Percentiles rank a stretch among this genome's conserved stretches.
phyloP scores from a whole-genome alignment of 129 eudicot species.

The Centrapalus pauciflorus region DNA sequence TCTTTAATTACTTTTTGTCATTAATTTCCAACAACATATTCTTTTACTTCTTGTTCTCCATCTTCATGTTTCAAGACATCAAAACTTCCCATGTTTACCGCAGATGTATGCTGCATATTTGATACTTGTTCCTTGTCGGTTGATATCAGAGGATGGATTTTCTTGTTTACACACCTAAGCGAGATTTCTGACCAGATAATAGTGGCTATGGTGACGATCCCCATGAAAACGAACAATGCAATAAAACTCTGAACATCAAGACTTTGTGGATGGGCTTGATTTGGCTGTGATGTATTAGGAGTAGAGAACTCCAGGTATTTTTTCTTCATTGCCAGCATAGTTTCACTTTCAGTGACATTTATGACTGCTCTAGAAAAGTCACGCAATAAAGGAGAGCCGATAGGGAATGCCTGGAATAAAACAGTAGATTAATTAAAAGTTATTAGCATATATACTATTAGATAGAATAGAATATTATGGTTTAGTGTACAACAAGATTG shows the following conservation, averaged over 20 bases:
- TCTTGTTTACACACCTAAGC: background rate
- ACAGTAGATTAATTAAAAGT: no score
- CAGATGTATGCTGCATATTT: no score
- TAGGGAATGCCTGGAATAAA: conserved; percentile 8
- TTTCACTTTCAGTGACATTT: conserved; percentile 7
- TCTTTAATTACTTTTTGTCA: no score
- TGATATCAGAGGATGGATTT: background rate
- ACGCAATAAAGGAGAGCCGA: background rate
- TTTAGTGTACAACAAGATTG: no score
- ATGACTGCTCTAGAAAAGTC: background rate
- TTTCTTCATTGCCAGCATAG: background rate
- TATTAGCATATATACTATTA: no score
- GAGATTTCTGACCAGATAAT: background rate
- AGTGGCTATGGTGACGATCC: background rate
- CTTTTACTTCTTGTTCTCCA: no score
- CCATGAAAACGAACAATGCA: conserved; percentile 4
- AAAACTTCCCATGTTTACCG: no score
- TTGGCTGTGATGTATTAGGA: background rate
- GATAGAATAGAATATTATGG: no score
- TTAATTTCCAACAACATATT: no score
- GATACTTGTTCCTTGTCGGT: no score
- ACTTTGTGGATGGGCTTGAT: conserved; percentile 5
- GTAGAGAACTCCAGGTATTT: background rate
- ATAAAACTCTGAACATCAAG: conserved; percentile 20
- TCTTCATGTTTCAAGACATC: no score